phyloP scores from a whole-genome alignment of 2,329 filamentous ascomycete species.

The Stagonosporopsis cucurbitacearum region DNA sequence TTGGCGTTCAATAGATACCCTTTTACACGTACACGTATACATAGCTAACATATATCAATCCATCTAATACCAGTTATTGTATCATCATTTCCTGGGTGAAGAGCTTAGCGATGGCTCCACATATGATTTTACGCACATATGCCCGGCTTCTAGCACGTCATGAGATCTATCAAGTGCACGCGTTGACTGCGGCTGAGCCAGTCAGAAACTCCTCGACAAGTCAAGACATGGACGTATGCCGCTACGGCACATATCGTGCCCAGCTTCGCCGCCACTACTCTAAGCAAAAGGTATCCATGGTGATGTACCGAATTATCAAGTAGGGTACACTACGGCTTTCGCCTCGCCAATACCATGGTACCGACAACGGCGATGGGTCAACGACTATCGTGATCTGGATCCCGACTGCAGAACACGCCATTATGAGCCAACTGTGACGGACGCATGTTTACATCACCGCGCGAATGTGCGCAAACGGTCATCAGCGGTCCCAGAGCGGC shows the following conservation, averaged over 20 bases:
- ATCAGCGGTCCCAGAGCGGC: no score
- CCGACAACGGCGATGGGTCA: background rate
- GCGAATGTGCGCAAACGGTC: background rate
- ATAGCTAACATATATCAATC: slow-evolving; percentile 12
- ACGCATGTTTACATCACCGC: background rate
- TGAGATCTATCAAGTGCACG: slow-evolving; percentile 1
- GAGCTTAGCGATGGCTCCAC: background rate
- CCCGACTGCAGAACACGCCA: background rate
- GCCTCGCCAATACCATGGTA: background rate
- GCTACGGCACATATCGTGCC: background rate
- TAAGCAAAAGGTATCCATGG: background rate
- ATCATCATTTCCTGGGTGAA: background rate
- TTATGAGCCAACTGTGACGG: background rate
- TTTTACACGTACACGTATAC: slow-evolving; percentile 10
- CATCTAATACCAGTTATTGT: background rate
- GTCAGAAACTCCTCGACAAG: background rate
- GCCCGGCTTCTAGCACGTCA: background rate
- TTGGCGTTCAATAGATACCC: slow-evolving; percentile 34
- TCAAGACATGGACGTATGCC: background rate
- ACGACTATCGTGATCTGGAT: background rate
- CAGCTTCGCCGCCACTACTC: background rate
- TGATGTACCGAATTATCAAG: background rate
- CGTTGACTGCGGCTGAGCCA: background rate
- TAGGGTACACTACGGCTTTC: background rate
- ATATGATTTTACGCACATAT: background rate